phyloP scores from a whole-genome alignment of 2,329 filamentous ascomycete species.

The Escovopsis weberi region DNA sequence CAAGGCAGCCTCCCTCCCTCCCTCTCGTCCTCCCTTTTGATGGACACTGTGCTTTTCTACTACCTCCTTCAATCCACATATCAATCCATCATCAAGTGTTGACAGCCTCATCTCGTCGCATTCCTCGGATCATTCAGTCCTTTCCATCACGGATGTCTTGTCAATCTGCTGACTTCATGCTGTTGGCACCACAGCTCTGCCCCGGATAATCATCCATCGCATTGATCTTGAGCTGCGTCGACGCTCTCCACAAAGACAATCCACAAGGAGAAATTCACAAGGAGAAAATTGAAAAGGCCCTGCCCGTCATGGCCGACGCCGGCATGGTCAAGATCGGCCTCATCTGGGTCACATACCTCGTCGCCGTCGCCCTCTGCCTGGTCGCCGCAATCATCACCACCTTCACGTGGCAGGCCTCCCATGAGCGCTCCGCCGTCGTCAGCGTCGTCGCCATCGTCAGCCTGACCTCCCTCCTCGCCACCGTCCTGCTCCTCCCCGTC shows the following conservation, averaged over 20 bases:
- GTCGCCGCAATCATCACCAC: conserved; percentile 71
- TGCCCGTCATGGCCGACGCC: conserved; percentile 25
- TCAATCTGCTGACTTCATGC: too few relatives aligned
- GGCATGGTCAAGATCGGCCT: conserved; percentile 70
- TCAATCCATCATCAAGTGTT: neutral
- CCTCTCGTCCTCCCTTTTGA: too few relatives aligned
- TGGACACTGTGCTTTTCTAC: too few relatives aligned
- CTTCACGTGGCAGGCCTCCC: conserved; percentile 79
- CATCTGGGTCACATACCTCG: conserved; percentile 89
- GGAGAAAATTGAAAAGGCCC: neutral
- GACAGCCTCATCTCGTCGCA: too few relatives aligned
- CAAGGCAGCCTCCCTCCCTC: neutral
- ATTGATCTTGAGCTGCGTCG: too few relatives aligned
- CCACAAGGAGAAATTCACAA: too few relatives aligned
- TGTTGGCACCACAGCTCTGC: too few relatives aligned
- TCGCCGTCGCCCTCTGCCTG: conserved; percentile 64
- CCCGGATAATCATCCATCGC: too few relatives aligned
- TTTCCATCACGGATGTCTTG: too few relatives aligned
- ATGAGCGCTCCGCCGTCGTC: conserved; percentile 71
- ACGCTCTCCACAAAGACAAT: too few relatives aligned
- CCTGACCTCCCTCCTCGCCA: conserved; percentile 75
- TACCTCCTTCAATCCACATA: too few relatives aligned
- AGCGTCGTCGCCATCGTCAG: conserved; percentile 77
- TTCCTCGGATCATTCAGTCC: too few relatives aligned
- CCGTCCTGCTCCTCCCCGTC: conserved; percentile 81